Base-by-base conservation (phyloP, 495 filamentous ascomycete genomes). In the Aspergillus egyptiacus region DNA sequence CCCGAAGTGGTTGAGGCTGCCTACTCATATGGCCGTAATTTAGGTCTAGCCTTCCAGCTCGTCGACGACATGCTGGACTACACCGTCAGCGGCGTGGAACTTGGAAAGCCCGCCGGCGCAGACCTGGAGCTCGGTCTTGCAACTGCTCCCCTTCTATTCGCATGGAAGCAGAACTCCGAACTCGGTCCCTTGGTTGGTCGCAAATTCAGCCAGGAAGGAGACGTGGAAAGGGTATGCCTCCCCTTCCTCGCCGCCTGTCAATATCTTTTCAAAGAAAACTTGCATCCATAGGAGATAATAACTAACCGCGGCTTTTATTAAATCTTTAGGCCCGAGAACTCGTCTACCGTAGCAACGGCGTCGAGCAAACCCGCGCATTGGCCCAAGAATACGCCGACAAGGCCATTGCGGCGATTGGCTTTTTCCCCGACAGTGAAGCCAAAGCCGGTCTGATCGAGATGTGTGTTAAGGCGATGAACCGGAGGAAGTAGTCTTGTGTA, bases 21-120 rank as follows among this genome's bases (percentile, higher is more conserved):
- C 0, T 98, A 98, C 60, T 54, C 74, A 13, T 98, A 96, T 62
- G 93, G 93, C 25, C 87, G 83, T 67, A 96, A 97, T 56, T 68
- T 98, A 41, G 93, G 93, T 0, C 63, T 98, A 44, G 93, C 93
- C 2, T 98, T 98, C 71, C 93, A 98, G 73, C 73, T 98, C n/a
- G 91, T 98, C 9, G 93, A 98, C 57, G 93, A 98, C 63, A 87
- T 98, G 86, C 75, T 98, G 57, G 93, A 98, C 70, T 98, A 96
- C 63, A 96, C 93, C 0, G 78, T 90, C 36, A 87, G 75, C 20
- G 87, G 77, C 31, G 77, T 80, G 23, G 89, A 96, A 64, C 73
- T 98, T 24, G 93, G 93, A 38, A 98, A 98, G 64, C 91, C 94
- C 0, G 86, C 90, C 6, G 94, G 91, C 22, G 94, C 94, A 13